Base-by-base conservation (phyloP, 805 yeast species). In the Kluyveromyces dobzhanskii region DNA sequence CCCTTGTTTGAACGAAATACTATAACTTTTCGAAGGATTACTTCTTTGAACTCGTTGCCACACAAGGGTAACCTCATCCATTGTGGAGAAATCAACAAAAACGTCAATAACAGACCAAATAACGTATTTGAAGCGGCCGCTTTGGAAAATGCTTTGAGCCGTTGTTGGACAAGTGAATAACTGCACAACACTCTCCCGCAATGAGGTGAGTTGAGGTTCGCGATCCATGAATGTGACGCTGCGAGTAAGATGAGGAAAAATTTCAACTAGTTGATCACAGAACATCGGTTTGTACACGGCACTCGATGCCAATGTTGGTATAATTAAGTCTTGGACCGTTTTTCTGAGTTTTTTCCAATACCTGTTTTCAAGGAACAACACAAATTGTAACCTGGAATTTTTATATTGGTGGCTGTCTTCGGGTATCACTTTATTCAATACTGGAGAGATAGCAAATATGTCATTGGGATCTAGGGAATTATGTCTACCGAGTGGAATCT, bases 101-200 rank as follows among this genome's bases (percentile, higher is more conserved):
- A 75, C 44, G 9, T 61, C 59, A 8, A 65, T 56, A 7, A 71
- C 56, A 1, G 81, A 73, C 45, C 70, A 67, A 16, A 80, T 48
- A 1, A 78, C 59, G 35, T 66, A 64, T 4, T 65, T 56, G 7
- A 76, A 58, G 12, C 59, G 50, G 3, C 67, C 67, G 12, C 61
- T 48, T 3, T 62, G 50, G 16, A 76, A 59, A 13, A 77, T 60
- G 30, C 50, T 56, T 1, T 74, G 72, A 0, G 94, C 79, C 46
- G 82, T 80, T 0, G 87, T 74, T 0, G 97, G 96, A 39, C 94
- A 81, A 0, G 97, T 88, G 59, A 87, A 87, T 17, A 92, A 63
- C 60, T 92, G 98, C 0, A 90, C 78, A 0, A 94, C 78, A 16
- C 90, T 62, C 28, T 80, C 75, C 28, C 79, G 71, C 65, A 88